phyloP scores from a whole-genome alignment of 768 basidiomycete species.

The Mycena crocata region DNA sequence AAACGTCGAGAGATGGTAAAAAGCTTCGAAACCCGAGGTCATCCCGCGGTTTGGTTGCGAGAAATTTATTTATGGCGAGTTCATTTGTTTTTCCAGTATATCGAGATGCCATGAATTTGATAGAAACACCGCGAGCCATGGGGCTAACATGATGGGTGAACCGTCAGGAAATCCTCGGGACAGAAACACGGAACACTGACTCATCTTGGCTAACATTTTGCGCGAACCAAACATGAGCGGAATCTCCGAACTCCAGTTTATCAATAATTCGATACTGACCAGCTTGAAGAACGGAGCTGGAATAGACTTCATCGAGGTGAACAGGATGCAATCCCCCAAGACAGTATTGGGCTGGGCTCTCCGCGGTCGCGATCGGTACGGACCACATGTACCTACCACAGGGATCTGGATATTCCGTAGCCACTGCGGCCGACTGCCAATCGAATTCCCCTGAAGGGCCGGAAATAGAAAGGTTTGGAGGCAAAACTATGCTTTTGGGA shows the following conservation, averaged over 20 bases:
- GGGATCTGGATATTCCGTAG: not conserved
- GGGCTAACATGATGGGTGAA: too few relatives aligned
- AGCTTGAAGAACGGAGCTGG: too few relatives aligned
- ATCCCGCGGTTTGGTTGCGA: not conserved
- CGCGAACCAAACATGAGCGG: not conserved
- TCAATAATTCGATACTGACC: not conserved
- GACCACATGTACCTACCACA: not conserved
- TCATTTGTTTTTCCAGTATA: not conserved
- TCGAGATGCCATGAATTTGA: not conserved
- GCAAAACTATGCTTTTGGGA: too few relatives aligned
- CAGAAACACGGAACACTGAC: not conserved
- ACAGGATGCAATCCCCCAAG: not conserved
- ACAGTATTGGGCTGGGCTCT: not conserved
- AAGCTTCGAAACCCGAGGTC: not conserved
- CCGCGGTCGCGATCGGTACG: not conserved
- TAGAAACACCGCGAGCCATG: not conserved
- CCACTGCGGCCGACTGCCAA: not conserved
- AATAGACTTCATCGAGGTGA: not conserved
- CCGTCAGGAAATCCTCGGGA: not conserved
- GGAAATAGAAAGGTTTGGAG: too few relatives aligned
- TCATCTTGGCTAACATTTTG: not conserved
- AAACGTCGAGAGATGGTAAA: not conserved
- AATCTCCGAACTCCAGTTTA: not conserved
- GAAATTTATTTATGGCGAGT: not conserved
- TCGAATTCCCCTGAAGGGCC: too few relatives aligned